phyloP scores from a whole-genome alignment of 2,329 filamentous ascomycete species.

The Xylariaceae sp. region DNA sequence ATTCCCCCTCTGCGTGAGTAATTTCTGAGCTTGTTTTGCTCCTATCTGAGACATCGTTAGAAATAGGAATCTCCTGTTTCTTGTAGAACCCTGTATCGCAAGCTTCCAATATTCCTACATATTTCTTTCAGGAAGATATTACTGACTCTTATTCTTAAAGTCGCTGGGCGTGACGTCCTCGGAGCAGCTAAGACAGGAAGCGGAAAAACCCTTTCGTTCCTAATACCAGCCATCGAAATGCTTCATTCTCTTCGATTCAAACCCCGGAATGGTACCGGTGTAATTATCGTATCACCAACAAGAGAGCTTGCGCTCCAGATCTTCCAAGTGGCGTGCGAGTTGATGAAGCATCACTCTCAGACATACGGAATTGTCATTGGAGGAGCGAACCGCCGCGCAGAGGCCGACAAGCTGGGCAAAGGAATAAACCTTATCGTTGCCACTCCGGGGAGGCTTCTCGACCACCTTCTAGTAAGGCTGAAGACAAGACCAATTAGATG shows the following conservation, averaged over 20 bases:
- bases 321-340: conserved; percentile 90
- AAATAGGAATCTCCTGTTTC: too few relatives aligned
- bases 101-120: background rate
- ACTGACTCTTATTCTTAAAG: conserved; percentile 2
- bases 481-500: too few relatives aligned
- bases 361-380: conserved; percentile 97
- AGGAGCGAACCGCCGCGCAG: conserved; percentile 87
- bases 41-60: conserved; percentile 72
- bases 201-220: conserved; percentile 93
- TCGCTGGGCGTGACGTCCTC: conserved; percentile 90
- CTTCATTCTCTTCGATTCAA: conserved; percentile 90
- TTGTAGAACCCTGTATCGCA: conserved; percentile 72
- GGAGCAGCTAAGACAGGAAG: conserved; percentile 93
- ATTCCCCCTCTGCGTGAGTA: conserved; percentile 73
- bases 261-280: conserved; percentile 86
- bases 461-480: too few relatives aligned
- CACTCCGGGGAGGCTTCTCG: conserved; percentile 88
- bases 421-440: conserved; percentile 95
- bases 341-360: conserved; percentile 89
- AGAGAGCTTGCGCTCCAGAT: conserved; percentile 95
- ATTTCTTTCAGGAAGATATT: background rate
- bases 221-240: conserved; percentile 95
- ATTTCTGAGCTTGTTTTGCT: background rate
- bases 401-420: conserved; percentile 92
- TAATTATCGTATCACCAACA: conserved; percentile 91